Percentiles rank a stretch among this genome's conserved stretches.
Conservation (phyloP, 2,329 filamentous ascomycete species). For the Aspergillus luchuensis region DNA sequence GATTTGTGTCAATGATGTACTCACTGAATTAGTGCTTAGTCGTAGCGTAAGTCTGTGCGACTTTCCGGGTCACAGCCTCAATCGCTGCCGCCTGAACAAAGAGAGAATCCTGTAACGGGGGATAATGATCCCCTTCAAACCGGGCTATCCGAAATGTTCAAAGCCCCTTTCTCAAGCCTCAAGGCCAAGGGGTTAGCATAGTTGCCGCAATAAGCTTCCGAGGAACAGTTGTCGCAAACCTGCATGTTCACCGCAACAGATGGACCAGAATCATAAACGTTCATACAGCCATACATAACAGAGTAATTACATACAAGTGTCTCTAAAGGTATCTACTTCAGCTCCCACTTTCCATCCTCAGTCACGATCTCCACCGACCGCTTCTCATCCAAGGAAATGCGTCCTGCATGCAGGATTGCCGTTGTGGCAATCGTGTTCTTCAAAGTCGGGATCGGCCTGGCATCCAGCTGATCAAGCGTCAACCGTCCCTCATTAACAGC, state of each 20-base stretch:
- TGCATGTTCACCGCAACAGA: background rate
- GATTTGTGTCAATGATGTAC: background rate
- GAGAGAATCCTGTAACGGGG: background rate
- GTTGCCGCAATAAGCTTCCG: background rate
- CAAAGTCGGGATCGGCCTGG: conserved; percentile 78
- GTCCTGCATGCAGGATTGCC: conserved; percentile 84
- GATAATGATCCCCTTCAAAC: background rate
- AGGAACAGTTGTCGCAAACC: background rate
- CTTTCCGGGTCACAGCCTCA: background rate
- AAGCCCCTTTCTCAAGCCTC: background rate
- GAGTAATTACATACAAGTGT: background rate
- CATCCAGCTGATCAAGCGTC: conserved; percentile 75
- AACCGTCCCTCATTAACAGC: conserved; percentile 73
- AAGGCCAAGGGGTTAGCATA: background rate
- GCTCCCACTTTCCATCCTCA: conserved; percentile 59
- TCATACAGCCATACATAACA: background rate
- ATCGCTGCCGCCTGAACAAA: background rate
- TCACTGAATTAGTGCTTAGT: background rate
- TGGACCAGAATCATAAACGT: background rate
- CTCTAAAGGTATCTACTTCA: conserved; percentile 50
- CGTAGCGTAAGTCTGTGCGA: background rate
- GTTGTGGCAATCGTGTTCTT: conserved; percentile 89
- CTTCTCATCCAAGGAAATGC: conserved; percentile 80
- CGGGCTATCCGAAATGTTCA: background rate
- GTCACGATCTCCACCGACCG: conserved; percentile 70